phyloP scores from a whole-genome alignment of 306 rosid genomes.

The Dalbergia oliveri region DNA sequence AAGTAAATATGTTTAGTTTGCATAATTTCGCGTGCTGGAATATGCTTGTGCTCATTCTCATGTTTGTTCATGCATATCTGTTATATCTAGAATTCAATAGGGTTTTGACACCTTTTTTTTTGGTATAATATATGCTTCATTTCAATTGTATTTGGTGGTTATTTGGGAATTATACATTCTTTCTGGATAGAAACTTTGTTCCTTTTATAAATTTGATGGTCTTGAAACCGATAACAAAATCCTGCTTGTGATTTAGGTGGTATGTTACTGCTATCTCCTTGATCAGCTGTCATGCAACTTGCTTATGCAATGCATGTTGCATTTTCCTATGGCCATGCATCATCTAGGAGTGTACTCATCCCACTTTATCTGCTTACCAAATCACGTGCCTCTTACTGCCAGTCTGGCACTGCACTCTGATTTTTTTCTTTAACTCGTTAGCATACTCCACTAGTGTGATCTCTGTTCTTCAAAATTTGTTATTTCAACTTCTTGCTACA shows the following conservation, averaged over 20 bases:
- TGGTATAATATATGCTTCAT: constrained; percentile 30
- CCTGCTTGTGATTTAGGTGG: background rate
- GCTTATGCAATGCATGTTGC: background rate
- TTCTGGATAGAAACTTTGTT: constrained; percentile 11
- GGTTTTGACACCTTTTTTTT: constrained; percentile 30
- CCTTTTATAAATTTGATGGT: constrained; percentile 9
- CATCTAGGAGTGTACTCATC: background rate
- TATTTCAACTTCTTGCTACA: background rate
- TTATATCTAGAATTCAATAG: constrained; percentile 2
- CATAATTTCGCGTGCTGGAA: constrained; percentile 1
- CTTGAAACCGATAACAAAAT: constrained; percentile 9
- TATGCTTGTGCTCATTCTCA: constrained; percentile 33
- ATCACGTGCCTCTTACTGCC: constrained; percentile 9
- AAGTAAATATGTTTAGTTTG: constrained; percentile 15
- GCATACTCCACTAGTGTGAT: constrained; percentile 15
- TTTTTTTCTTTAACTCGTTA: constrained; percentile 21
- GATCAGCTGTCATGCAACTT: constrained; percentile 24
- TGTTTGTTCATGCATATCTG: constrained; percentile 30
- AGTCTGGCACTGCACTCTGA: background rate
- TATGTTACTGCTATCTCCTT: background rate
- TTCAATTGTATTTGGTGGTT: constrained; percentile 26
- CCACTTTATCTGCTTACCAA: background rate
- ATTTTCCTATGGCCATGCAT: constrained; percentile 24
- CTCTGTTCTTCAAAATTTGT: constrained; percentile 2
- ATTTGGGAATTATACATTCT: constrained; percentile 13